Evolutionary conservation across 2,329 filamentous ascomycete genomes (phyloP).

Genomic region (Chaetomium olivaceum): DNA sequence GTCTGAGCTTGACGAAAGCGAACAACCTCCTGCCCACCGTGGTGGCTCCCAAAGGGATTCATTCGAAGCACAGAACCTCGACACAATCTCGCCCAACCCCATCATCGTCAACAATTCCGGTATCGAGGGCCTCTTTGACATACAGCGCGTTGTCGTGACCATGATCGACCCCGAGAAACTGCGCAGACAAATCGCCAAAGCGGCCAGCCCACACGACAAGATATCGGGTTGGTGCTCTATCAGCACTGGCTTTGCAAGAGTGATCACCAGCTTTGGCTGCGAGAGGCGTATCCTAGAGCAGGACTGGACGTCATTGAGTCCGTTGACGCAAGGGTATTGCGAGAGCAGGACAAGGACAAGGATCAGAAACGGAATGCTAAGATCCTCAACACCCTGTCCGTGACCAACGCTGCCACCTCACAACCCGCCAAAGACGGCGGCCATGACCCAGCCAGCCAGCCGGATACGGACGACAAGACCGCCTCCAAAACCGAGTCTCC

Average conservation of each 20-base stretch:
- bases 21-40: no score
- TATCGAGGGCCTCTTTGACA: constrained; percentile 37
- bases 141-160: constrained; percentile 36
- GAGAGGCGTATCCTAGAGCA: constrained; percentile 33
- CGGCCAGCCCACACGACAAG: constrained; percentile 33
- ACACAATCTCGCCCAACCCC: constrained; percentile 39
- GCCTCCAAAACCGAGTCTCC: no score
- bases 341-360: constrained; percentile 26
- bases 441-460: neutral
- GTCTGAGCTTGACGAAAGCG: neutral
- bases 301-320: constrained; percentile 37
- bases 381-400: constrained; percentile 14
- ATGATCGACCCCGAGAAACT: constrained; percentile 34
- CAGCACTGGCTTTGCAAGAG: constrained; percentile 32
- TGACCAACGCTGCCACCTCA: constrained; percentile 3
- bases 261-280: constrained; percentile 37
- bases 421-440: neutral
- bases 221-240: constrained; percentile 36
- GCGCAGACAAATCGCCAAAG: constrained; percentile 32
- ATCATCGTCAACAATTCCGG: constrained; percentile 38
- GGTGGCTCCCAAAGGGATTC: neutral
- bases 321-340: constrained; percentile 34
- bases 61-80: constrained; percentile 5
- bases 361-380: constrained; percentile 19
- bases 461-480: neutral